Evolutionary conservation across 2,329 filamentous ascomycete species (phyloP).

Genomic region (Chaetomiaceae sp.): DNA sequence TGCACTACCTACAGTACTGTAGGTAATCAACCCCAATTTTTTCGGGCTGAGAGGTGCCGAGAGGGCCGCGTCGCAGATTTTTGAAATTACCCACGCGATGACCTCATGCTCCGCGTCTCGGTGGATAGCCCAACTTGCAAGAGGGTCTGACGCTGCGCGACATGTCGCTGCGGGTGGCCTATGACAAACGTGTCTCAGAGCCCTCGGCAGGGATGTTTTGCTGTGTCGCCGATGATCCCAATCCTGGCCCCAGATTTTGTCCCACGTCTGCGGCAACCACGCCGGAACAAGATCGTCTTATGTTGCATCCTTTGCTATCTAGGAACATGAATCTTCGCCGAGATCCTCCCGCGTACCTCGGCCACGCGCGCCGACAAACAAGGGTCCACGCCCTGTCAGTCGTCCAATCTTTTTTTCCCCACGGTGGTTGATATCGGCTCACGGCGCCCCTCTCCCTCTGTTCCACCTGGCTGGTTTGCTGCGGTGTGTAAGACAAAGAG

Average conservation of each 20-base stretch:
- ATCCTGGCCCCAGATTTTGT: slow-evolving; percentile 11
- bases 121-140: slow-evolving; percentile 8
- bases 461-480: slow-evolving; percentile 9
- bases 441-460: slow-evolving; percentile 5
- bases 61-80: slow-evolving; percentile 3
- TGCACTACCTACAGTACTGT: not conserved
- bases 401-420: slow-evolving; percentile 3
- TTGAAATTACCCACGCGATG: slow-evolving; percentile 9
- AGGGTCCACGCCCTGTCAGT: not conserved
- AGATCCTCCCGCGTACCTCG: not conserved
- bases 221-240: slow-evolving; percentile 11
- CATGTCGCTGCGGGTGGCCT: slow-evolving; percentile 1
- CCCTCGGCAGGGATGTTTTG: not conserved
- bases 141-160: slow-evolving; percentile 5
- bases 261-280: slow-evolving; percentile 5
- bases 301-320: not conserved
- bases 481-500: not conserved
- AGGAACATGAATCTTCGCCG: slow-evolving; percentile 5
- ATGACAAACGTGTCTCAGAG: not conserved
- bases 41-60: slow-evolving; percentile 8
- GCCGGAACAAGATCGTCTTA: slow-evolving; percentile 8
- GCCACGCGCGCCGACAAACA: not conserved
- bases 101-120: slow-evolving; percentile 13
- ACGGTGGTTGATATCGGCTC: slow-evolving; percentile 10
- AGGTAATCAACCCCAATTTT: not conserved